Base-by-base conservation (phyloP, 441 rosid species). In the Capsella rubella region DNA sequence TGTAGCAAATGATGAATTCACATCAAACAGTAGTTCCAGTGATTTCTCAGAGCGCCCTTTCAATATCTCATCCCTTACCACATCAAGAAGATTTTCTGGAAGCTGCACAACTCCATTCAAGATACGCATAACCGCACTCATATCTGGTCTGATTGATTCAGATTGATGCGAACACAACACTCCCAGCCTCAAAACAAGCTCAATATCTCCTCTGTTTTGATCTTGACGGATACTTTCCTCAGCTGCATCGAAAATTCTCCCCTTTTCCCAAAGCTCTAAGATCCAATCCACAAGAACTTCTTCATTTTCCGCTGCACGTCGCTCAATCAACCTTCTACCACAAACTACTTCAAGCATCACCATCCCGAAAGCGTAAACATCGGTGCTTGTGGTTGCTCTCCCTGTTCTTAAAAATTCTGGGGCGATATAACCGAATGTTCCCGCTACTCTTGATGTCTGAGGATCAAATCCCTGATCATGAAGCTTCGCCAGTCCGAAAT, bases 341-440 rank as follows among this genome's bases (percentile, higher is more conserved):
- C 85, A 67, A 4, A 80, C 84, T 8, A 87, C 80, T 71, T 84
- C 86, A 37, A 87, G 84, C 57, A 82, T 69, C 3, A 87, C 71
- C 18, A 69, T 18, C 3, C 87, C 84, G 64, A 68, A 86, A 1
- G 83, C 79, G 18, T 76, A 86, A 11, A 82, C 82, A 75, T 86
- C 53, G 0, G 67, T 80, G 58, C 73, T 81, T 40, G 74, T 84
- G 0, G 84, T 83, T 45, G 90, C 84, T 69, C 74, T 73, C 15
- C 88, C 79, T 0, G 84, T 77, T 52, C 76, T 79, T 4, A 82
- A 3, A 4, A 82, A 63, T 42, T 85, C 85, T 0, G 88, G 87
- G 21, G 87, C 87, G 2, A 84, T 72, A 56, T 80, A 86, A 12
- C 88, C 83, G 0, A 83, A 52, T 0, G 87, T 85, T 6, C 89